Evolutionary conservation across 2,329 filamentous ascomycete genomes (phyloP).

Genomic region (Fonsecaea multimorphosa): DNA sequence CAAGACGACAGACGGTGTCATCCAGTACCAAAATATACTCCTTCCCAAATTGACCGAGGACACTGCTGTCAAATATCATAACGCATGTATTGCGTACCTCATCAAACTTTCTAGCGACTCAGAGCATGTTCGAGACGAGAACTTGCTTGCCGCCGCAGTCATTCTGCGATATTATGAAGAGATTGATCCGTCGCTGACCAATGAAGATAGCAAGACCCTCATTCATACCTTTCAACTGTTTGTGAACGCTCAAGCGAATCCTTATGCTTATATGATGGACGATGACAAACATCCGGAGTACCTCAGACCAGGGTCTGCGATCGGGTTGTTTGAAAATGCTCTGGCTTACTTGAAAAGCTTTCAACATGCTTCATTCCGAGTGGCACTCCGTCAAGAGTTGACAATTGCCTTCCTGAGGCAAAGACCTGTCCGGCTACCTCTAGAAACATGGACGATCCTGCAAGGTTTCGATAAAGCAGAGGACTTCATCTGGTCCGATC

Average conservation of each 20-base stretch:
- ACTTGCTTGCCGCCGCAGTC: constrained; percentile 62
- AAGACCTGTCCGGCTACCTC: constrained; percentile 31
- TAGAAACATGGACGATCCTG: constrained; percentile 37
- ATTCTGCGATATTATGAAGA: constrained; percentile 65
- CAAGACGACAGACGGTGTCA: constrained; percentile 28
- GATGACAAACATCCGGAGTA: constrained; percentile 27
- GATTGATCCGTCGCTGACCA: constrained; percentile 54
- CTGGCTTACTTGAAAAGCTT: constrained; percentile 37
- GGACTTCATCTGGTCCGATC: constrained; percentile 53
- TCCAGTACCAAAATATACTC: constrained; percentile 33
- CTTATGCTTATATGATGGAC: constrained; percentile 27
- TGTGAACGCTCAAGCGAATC: constrained; percentile 37
- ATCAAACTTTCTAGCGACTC: constrained; percentile 44
- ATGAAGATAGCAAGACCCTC: constrained; percentile 45
- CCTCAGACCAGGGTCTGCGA: constrained; percentile 25
- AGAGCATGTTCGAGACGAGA: constrained; percentile 55
- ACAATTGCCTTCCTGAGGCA: constrained; percentile 37
- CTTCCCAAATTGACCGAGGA: constrained; percentile 38
- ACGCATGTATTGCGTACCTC: constrained; percentile 42
- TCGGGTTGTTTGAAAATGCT: constrained; percentile 25
- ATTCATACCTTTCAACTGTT: constrained; percentile 37
- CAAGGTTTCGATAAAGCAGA: constrained; percentile 37
- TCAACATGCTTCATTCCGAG: constrained; percentile 37
- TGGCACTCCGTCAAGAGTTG: constrained; percentile 38
- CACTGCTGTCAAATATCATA: constrained; percentile 41